Percentiles rank a stretch among this genome's conserved stretches.
Evolutionary conservation across 2,329 filamentous ascomycete species (phyloP).

Genomic region (Aspergillus sp.): DNA sequence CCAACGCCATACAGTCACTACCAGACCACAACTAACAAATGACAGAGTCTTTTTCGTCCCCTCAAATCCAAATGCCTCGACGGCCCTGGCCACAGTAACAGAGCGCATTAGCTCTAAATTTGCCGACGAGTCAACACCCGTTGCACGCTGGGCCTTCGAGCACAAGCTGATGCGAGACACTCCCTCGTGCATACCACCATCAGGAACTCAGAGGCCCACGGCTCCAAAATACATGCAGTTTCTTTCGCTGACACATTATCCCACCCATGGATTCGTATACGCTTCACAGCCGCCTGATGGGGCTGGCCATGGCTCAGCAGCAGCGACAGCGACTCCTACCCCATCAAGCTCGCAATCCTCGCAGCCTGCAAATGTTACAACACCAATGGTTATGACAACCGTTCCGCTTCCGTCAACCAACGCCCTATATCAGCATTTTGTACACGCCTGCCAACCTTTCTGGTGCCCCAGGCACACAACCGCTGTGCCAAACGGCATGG

Average conservation of each 20-base stretch:
- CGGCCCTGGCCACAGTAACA: conserved; percentile 33
- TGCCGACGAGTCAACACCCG: conserved; percentile 33
- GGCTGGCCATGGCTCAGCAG: background rate
- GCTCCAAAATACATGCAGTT: conserved; percentile 44
- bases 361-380: conserved; percentile 1
- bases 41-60: conserved; percentile 45
- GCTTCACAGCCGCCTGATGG: conserved; percentile 32
- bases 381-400: conserved; percentile 40
- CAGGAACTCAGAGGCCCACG: conserved; percentile 29
- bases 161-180: conserved; percentile 47
- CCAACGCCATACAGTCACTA: background rate
- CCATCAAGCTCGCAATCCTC: conserved; percentile 5
- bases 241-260: conserved; percentile 41
- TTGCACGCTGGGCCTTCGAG: conserved; percentile 42
- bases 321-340: conserved; percentile 5
- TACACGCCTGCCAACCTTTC: conserved; percentile 42
- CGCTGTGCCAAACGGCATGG: conserved; percentile 34
- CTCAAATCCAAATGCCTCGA: conserved; percentile 40
- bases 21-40: conserved; percentile 9
- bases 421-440: conserved; percentile 42
- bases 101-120: conserved; percentile 40
- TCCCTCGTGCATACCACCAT: conserved; percentile 38
- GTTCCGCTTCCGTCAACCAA: conserved; percentile 34
- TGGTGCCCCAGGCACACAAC: conserved; percentile 44
- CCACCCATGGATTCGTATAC: conserved; percentile 43